These are phyloP conservation scores for Cryptosporidium baileyi DNA, from an alignment of 169 alveolate genomes.

Conservation along the genomic window DNA sequence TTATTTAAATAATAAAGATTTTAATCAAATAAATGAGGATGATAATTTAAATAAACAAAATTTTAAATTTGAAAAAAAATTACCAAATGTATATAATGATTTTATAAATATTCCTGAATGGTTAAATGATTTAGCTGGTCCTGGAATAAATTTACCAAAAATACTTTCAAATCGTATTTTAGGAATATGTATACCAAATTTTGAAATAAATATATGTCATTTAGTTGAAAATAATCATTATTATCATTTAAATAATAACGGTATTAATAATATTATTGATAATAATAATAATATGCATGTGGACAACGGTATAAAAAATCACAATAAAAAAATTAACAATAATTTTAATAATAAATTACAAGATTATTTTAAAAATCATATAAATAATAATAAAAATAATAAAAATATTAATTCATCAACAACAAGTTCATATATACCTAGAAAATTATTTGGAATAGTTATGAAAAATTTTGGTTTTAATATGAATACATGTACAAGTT, in stretches of 20 bases:
- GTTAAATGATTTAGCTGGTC: constrained; percentile 45
- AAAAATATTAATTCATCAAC: neutral
- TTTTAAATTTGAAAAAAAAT: constrained; percentile 20
- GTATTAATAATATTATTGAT: neutral
- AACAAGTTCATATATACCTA: constrained; percentile 7
- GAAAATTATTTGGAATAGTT: constrained; percentile 45
- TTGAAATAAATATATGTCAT: constrained; percentile 52
- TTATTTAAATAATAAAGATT: too few relatives aligned
- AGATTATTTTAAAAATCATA: neutral
- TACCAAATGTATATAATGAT: constrained; percentile 18
- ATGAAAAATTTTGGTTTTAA: constrained; percentile 16
- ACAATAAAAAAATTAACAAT: neutral
- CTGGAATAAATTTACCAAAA: constrained; percentile 61
- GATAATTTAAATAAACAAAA: neutral
- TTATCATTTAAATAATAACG: too few relatives aligned
- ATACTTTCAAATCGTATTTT: constrained; percentile 18
- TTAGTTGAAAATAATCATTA: neutral
- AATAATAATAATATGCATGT: too few relatives aligned
- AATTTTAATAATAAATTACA: neutral
- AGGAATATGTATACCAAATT: constrained; percentile 40
- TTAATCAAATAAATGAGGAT: neutral
- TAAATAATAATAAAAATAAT: neutral
- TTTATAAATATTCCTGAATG: constrained; percentile 31
- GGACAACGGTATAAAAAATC: too few relatives aligned
- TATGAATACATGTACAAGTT: constrained; percentile 33